These are phyloP conservation scores for Phyllosticta citribraziliensis DNA, from an alignment of 2,329 filamentous ascomycete species.

Conservation along the genomic window DNA sequence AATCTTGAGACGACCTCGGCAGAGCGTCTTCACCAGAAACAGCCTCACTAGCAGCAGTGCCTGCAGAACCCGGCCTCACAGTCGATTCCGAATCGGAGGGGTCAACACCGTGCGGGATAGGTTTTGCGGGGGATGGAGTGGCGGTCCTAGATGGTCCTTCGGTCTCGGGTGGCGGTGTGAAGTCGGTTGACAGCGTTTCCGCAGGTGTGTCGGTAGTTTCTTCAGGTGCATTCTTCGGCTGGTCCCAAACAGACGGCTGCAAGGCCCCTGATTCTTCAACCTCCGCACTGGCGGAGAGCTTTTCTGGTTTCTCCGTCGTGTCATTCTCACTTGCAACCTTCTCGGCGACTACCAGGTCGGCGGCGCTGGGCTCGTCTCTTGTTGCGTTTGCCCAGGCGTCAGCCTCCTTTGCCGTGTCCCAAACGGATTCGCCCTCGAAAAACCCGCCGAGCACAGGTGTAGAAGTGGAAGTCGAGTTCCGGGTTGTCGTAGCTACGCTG, in stretches of 20 bases:
- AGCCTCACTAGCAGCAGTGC: background rate
- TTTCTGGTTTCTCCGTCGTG: background rate
- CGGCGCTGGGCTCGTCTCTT: background rate
- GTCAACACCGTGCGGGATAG: constrained; percentile 13
- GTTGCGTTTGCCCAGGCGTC: constrained; percentile 19
- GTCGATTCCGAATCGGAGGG: constrained; percentile 24
- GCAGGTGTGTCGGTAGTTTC: background rate
- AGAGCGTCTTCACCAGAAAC: background rate
- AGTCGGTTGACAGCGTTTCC: background rate
- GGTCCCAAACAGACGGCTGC: background rate
- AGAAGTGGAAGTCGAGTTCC: background rate
- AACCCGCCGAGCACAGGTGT: constrained; percentile 6
- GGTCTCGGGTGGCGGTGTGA: background rate
- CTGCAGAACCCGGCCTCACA: constrained; percentile 17
- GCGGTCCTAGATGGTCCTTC: background rate
- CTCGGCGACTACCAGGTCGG: background rate
- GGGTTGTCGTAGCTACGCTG: background rate
- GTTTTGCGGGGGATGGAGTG: background rate
- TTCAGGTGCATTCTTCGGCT: background rate
- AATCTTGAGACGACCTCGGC: background rate
- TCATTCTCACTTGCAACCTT: background rate
- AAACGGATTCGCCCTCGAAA: constrained; percentile 28
- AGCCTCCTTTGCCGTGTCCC: constrained; percentile 21
- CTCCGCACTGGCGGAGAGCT: background rate
- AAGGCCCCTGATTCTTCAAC: background rate